These are phyloP conservation scores for Sphaerobolus stellatus DNA, from an alignment of 1,284 basidiomycete genomes.

Conservation along the genomic window DNA sequence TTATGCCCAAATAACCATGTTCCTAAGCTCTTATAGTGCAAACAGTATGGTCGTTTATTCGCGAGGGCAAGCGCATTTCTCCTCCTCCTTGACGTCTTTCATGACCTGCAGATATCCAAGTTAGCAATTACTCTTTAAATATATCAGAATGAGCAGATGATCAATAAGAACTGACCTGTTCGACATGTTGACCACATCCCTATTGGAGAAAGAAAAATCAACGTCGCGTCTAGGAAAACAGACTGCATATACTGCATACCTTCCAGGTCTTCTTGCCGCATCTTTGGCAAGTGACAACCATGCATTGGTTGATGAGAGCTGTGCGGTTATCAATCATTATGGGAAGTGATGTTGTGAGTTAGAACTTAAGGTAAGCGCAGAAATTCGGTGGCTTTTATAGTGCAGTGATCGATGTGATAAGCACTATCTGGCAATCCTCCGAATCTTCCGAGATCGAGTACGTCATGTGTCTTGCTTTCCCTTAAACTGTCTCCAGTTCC, in stretches of 20 bases:
- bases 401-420: no score
- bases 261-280: conserved; percentile 76
- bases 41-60: no score
- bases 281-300: conserved; percentile 53
- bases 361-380: no score
- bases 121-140: conserved; percentile 21
- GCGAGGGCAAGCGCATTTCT: conserved; percentile 62
- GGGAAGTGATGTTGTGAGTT: no score
- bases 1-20: no score
- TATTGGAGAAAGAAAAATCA: conserved; percentile 32
- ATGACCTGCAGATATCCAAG: conserved; percentile 51
- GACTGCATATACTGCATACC: conserved; percentile 43
- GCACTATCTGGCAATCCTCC: no score
- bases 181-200: conserved; percentile 70
- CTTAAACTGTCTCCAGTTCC: no score
- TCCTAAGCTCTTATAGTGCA: no score
- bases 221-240: not conserved
- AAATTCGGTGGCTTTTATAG: no score
- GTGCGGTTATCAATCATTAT: conserved; percentile 11
- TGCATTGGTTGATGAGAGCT: conserved; percentile 55
- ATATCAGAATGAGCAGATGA: not conserved
- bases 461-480: no score
- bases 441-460: no score
- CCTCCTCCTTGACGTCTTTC: conserved; percentile 63
- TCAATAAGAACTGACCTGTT: conserved; percentile 49